Evolutionary conservation across 169 alveolate species (phyloP).

Genomic region (Plasmodium cynomolgi): DNA sequence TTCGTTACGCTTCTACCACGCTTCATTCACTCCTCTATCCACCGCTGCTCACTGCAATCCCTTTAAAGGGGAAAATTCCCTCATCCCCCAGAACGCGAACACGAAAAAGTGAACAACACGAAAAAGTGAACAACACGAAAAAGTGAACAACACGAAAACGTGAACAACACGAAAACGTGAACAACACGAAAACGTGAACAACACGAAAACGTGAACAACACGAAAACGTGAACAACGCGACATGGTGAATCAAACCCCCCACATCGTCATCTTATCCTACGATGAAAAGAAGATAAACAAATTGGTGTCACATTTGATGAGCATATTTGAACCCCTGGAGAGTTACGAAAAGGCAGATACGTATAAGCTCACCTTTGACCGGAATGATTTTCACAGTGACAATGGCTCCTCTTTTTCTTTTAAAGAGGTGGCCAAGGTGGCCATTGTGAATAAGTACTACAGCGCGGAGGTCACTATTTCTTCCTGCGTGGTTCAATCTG

Average conservation of each 20-base stretch:
- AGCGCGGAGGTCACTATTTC: constrained; percentile 26
- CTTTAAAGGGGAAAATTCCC: background rate
- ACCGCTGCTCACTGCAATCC: background rate
- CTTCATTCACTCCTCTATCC: background rate
- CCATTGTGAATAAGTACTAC: constrained; percentile 57
- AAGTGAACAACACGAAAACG: no score
- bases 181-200: background rate
- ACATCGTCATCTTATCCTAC: constrained; percentile 43
- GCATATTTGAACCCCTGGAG: constrained; percentile 27
- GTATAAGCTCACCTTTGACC: background rate
- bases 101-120: background rate
- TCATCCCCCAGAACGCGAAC: background rate
- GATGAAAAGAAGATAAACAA: constrained; percentile 2
- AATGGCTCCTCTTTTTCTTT: background rate
- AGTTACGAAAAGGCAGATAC: constrained; percentile 11
- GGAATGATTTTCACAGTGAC: background rate
- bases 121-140: constrained; percentile 11
- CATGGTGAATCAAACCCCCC: constrained; percentile 17
- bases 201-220: background rate
- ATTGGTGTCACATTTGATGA: background rate
- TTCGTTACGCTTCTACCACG: no score
- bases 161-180: background rate
- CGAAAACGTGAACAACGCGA: background rate
- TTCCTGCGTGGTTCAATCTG: constrained; percentile 4
- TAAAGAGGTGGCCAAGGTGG: constrained; percentile 13